Evolutionary conservation across 2,329 filamentous ascomycete species (phyloP), one percentile per base, ranked within the genome.

Genomic region (Paracoccidioides lutzii): DNA sequence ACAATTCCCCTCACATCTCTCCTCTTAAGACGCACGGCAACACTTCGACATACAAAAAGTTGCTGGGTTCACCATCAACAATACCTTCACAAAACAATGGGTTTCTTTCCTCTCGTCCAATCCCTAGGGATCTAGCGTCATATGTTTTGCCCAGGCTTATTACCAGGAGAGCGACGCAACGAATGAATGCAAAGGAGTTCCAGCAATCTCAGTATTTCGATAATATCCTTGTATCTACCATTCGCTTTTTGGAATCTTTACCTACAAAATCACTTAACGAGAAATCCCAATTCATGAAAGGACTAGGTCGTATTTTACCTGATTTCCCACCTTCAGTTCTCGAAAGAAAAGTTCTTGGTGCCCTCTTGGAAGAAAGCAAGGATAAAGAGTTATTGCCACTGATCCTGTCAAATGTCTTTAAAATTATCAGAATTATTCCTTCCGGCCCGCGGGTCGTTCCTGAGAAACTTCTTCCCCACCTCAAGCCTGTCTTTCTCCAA

Each of bases 171-270:
- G 89, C 93, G 2, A 89, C 90, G 3, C 88, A 95, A 67, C 82
- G 93, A 46, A 81, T 97, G 75, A 90, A 84, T 32, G 90, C 91
- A 4, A 83, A 81, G 54, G 91, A 95, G 64, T 97, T 98, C 63
- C 93, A 98, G 67, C 83, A 96, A 69, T 94, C 90, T 65, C 84
- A 88, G 61, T 98, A 94, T 68, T 98, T 98, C 67, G 90, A 98
- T 71, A 98, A 97, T 65, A 88, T 97, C 48, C 77, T 98, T 4
- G 89, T 98, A 28, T 95, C 90, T 0, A 96, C 93, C 0, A 95
- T 98, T 59, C 87, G 93, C 10, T 98, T 98, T 66, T 76, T 98
- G 32, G 93, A 98, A 64, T 81, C 84, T 0, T 82, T 98, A 57
- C 91, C 93, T 0, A 88, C 88, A 38, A 98, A 98, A 73, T 95